Evolutionary conservation across 2,329 filamentous ascomycete genomes (phyloP), one percentile per base, ranked within the genome.

Genomic region (Geosmithia flava): DNA sequence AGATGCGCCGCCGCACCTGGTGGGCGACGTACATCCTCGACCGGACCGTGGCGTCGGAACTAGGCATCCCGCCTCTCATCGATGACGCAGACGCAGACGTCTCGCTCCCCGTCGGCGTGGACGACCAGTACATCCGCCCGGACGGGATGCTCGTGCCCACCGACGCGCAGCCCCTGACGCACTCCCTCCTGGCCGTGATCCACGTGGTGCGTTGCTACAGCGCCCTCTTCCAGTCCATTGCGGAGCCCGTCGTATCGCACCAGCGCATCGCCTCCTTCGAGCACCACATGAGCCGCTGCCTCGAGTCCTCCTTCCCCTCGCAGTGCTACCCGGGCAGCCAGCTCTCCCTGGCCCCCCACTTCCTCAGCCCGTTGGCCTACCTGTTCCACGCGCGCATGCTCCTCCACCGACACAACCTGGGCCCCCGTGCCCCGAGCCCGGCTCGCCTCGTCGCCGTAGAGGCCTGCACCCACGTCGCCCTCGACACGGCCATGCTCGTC

Each of bases 1-100:
- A 97, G 64, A 89, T 91, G 80, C 80, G 90, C 48, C 80, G 86
- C 51, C 76, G 90, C 48, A 79, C 93, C 2, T 98, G 91, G 91
- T 98, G 93, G 89, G 81, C 87, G 15, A 79, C 95, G 49, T 97
- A 97, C 65, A 80, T 88, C 43, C 81, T 90, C 68, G 93, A 98
- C 66, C 80, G 89, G 52, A 76, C 86, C 23, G 69, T 94, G 46
- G 82, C 88, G 0, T 70, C 95, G 13, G 90, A 95, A 60, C 73
- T 89, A 33, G 86, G 87, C 8, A 81, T 85, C 46, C 88, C 91
- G 1, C 78, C 86, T 49, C 67, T 90, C 53, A 95, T 97, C 58
- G 76, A 90, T 58, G 91, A 97, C 56, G 76, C 80, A 30, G 91
- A 97, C 62, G 95, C 88, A 68, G 87, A 96, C 55, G 82, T 90